Conservation (phyloP, 2,329 filamentous ascomycete species). For the Ceratocystis cubensis region DNA sequence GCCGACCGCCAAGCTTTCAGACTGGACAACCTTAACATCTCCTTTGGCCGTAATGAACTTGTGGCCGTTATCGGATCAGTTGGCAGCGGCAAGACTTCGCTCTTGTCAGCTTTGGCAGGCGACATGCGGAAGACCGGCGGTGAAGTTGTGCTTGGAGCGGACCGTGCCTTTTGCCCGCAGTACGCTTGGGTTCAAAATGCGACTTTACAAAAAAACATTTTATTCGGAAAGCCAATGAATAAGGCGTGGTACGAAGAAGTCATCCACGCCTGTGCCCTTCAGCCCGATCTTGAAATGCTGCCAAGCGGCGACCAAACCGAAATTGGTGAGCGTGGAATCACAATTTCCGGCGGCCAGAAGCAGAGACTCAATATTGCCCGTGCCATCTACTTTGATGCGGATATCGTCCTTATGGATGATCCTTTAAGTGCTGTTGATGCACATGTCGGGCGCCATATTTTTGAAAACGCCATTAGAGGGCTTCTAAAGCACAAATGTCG, state of each 20-base stretch:
- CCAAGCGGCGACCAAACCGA: constrained; percentile 80
- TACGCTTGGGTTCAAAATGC: constrained; percentile 97
- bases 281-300: constrained; percentile 83
- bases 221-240: constrained; percentile 72
- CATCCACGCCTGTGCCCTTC: constrained; percentile 74
- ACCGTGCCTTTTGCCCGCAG: constrained; percentile 82
- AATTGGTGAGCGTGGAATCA: constrained; percentile 91
- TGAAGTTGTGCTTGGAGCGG: constrained; percentile 61
- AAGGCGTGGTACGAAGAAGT: constrained; percentile 70
- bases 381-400: constrained; percentile 57
- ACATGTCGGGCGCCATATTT: constrained; percentile 62
- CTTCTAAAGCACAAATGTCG: constrained; percentile 80
- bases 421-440: constrained; percentile 57
- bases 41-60: constrained; percentile 61
- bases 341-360: constrained; percentile 88
- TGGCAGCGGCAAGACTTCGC: constrained; percentile 77
- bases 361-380: constrained; percentile 89
- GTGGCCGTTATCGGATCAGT: constrained; percentile 81
- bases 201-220: constrained; percentile 74
- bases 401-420: constrained; percentile 58
- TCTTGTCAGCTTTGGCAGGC: constrained; percentile 78
- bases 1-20: constrained; percentile 56
- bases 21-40: constrained; percentile 54
- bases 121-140: constrained; percentile 82
- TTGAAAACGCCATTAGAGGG: constrained; percentile 87